Evolutionary conservation across 352 stramenopile genomes (phyloP).

Genomic region (Stramenopiles sp.): DNA sequence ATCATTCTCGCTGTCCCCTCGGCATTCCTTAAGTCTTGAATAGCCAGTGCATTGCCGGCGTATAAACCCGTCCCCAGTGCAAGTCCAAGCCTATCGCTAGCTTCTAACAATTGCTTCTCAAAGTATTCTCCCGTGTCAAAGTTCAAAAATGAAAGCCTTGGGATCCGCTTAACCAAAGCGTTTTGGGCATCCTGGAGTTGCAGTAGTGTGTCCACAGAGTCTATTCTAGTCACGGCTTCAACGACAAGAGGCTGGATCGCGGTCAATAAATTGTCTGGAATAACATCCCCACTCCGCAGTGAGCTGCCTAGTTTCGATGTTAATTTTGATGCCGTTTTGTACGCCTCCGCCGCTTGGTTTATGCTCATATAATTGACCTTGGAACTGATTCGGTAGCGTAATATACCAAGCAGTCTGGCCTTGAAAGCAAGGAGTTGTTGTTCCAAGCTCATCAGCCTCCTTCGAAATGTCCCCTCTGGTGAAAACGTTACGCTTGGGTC

Average conservation of each 20-base stretch:
- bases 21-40: background rate
- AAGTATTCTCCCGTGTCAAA: background rate
- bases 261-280: background rate
- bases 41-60: background rate
- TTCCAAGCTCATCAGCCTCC: background rate
- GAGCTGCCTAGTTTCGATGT: no score
- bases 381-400: background rate
- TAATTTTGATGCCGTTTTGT: background rate
- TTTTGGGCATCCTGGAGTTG: background rate
- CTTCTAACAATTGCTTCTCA: background rate
- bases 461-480: background rate
- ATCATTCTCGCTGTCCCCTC: background rate
- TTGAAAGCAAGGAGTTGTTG: background rate
- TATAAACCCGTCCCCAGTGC: background rate
- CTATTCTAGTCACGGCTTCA: background rate
- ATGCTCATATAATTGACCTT: background rate
- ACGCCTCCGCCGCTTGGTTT: background rate
- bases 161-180: background rate
- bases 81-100: background rate
- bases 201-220: background rate
- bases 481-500: background rate
- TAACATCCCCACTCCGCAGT: no score
- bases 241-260: background rate
- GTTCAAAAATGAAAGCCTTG: background rate
- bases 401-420: background rate